These are phyloP conservation scores for Phytopythium delawarense DNA, from an alignment of 352 stramenopile genomes.

Conservation along the genomic window DNA sequence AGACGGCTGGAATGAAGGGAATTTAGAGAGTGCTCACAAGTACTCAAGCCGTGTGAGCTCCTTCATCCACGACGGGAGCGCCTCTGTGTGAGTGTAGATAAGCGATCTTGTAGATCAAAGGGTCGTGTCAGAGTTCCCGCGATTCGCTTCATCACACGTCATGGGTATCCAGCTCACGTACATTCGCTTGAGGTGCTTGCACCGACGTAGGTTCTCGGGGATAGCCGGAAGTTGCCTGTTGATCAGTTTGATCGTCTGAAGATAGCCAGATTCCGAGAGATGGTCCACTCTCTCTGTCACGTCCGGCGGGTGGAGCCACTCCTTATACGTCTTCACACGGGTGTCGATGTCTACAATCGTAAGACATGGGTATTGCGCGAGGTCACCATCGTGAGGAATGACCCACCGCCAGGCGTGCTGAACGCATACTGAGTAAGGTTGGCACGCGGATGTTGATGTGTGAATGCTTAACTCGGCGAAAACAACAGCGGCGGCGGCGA, in stretches of 20 bases:
- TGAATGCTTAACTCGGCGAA: constrained; percentile 11
- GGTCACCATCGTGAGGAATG: not conserved
- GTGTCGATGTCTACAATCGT: constrained; percentile 22
- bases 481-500: constrained; percentile 5
- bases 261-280: constrained; percentile 14
- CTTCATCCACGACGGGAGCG: constrained; percentile 31
- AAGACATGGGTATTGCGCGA: constrained; percentile 33
- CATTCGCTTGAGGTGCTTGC: constrained; percentile 22
- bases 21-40: constrained; percentile 15
- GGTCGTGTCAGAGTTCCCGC: not conserved
- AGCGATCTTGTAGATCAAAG: constrained; percentile 20
- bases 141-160: not conserved
- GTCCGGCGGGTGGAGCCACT: constrained; percentile 22
- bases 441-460: constrained; percentile 10
- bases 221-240: constrained; percentile 21
- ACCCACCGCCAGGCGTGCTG: constrained; percentile 19
- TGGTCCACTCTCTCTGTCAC: constrained; percentile 17
- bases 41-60: constrained; percentile 29
- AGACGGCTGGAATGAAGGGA: not conserved
- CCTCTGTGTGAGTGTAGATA: constrained; percentile 32
- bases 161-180: constrained; percentile 6
- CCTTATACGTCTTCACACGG: constrained; percentile 13
- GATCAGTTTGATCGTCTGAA: constrained; percentile 23
- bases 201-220: constrained; percentile 17
- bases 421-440: constrained; percentile 14